These are phyloP conservation scores for Hypoxylon sp. DNA, from an alignment of 2,329 filamentous ascomycete genomes.

Conservation along the genomic window DNA sequence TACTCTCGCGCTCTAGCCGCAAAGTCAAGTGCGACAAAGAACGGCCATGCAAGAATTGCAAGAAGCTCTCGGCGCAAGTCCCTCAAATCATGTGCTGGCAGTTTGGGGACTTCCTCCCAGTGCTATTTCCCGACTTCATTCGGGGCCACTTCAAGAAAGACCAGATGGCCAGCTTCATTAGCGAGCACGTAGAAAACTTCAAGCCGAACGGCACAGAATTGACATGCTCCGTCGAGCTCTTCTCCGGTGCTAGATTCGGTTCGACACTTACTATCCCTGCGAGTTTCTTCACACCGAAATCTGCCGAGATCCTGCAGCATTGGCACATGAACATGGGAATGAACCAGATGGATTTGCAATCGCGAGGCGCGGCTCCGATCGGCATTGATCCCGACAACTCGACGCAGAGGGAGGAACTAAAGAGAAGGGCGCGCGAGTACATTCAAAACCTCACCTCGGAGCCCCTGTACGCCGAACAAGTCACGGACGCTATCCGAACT, in stretches of 20 bases:
- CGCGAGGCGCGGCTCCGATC: slow-evolving; percentile 64
- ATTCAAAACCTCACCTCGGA: slow-evolving; percentile 65
- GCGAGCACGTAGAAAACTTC: slow-evolving; percentile 65
- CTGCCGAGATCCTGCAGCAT: slow-evolving; percentile 64
- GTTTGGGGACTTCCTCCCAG: slow-evolving; percentile 68
- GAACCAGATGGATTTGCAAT: slow-evolving; percentile 59
- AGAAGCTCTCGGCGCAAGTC: slow-evolving; percentile 64
- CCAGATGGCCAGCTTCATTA: slow-evolving; percentile 64
- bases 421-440: slow-evolving; percentile 64
- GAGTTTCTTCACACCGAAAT: slow-evolving; percentile 67
- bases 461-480: slow-evolving; percentile 63
- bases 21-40: slow-evolving; percentile 72
- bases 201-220: slow-evolving; percentile 59
- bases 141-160: slow-evolving; percentile 66
- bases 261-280: slow-evolving; percentile 64
- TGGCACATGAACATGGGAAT: slow-evolving; percentile 62
- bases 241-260: slow-evolving; percentile 62
- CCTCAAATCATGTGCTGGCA: slow-evolving; percentile 72
- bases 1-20: slow-evolving; percentile 56
- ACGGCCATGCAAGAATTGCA: slow-evolving; percentile 70
- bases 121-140: slow-evolving; percentile 68
- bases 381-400: slow-evolving; percentile 63
- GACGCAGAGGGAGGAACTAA: slow-evolving; percentile 62
- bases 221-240: slow-evolving; percentile 63
- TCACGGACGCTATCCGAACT: slow-evolving; percentile 63